Evolutionary conservation across 2,329 filamentous ascomycete species (phyloP).

Genomic region (Paracamarosporium sp.): DNA sequence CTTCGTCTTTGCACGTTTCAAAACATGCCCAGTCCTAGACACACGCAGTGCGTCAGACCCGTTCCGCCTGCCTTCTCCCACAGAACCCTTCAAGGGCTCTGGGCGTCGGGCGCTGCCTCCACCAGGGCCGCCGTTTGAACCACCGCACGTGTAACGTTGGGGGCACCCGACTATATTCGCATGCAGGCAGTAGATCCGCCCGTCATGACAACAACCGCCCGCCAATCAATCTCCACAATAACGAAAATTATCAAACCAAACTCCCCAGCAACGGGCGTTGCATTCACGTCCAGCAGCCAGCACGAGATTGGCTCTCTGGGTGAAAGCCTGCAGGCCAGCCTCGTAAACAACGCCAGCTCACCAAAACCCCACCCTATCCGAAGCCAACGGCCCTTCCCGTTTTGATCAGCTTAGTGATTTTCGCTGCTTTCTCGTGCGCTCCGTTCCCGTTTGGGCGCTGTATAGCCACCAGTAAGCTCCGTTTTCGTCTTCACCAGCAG

Average conservation of each 20-base stretch:
- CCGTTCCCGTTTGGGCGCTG: conserved; percentile 15
- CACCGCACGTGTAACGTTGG: conserved; percentile 1
- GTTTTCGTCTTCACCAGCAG: conserved; percentile 15
- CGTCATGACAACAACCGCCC: conserved; percentile 13
- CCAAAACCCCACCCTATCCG: conserved; percentile 4
- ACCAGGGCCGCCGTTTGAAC: neutral
- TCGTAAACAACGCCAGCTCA: conserved; percentile 21
- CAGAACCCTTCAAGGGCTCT: neutral
- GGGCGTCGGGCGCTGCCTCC: neutral
- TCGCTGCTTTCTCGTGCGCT: conserved; percentile 2
- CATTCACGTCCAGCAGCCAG: conserved; percentile 7
- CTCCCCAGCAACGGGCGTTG: conserved; percentile 14
- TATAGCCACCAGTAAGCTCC: conserved; percentile 17
- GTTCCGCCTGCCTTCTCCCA: neutral
- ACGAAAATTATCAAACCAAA: conserved; percentile 14
- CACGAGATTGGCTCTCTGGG: neutral
- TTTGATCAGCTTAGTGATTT: conserved; percentile 8
- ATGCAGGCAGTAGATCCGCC: conserved; percentile 27
- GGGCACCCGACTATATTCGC: neutral
- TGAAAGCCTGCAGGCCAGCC: conserved; percentile 17
- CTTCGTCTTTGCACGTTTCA: neutral
- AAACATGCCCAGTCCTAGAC: neutral
- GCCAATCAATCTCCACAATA: conserved; percentile 15
- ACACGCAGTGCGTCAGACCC: neutral
- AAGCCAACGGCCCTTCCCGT: conserved; percentile 8